Evolutionary conservation across 345 rosid genomes (phyloP).

Genomic region (Eucalyptus sp.): DNA sequence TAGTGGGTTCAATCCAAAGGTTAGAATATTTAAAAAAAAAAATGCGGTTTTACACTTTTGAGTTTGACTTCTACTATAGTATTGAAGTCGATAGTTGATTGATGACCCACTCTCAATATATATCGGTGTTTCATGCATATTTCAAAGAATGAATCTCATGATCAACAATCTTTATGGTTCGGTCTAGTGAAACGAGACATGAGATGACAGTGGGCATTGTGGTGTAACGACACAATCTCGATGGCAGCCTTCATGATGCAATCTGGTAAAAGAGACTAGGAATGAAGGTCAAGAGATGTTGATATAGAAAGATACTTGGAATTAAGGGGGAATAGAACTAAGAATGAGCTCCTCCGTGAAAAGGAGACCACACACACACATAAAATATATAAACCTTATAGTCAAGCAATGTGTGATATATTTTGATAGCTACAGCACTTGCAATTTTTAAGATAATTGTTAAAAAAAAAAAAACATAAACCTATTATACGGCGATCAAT

Average conservation of each 20-base stretch:
- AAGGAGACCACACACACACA: not conserved
- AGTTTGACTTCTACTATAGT: too few species aligned
- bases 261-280: not conserved
- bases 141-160: not conserved
- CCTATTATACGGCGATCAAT: rapidly evolving
- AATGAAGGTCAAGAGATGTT: not conserved
- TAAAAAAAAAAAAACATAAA: too few species aligned
- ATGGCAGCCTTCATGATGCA: not conserved
- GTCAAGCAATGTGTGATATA: not conserved
- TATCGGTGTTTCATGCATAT: not conserved
- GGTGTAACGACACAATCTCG: not conserved
- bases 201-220: not conserved
- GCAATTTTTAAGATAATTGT: not conserved
- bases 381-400: not conserved
- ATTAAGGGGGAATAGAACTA: not conserved
- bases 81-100: not conserved
- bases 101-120: not conserved
- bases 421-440: not conserved
- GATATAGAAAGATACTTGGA: not conserved
- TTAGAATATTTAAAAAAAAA: too few species aligned
- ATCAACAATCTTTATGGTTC: not conserved
- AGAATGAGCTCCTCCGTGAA: not conserved
- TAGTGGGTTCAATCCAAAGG: not conserved
- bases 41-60: not conserved
- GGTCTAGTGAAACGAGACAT: rapidly evolving